These are phyloP conservation scores for Pseudohyphozyma bogoriensis DNA, from an alignment of 768 basidiomycete species.

Conservation along the genomic window DNA sequence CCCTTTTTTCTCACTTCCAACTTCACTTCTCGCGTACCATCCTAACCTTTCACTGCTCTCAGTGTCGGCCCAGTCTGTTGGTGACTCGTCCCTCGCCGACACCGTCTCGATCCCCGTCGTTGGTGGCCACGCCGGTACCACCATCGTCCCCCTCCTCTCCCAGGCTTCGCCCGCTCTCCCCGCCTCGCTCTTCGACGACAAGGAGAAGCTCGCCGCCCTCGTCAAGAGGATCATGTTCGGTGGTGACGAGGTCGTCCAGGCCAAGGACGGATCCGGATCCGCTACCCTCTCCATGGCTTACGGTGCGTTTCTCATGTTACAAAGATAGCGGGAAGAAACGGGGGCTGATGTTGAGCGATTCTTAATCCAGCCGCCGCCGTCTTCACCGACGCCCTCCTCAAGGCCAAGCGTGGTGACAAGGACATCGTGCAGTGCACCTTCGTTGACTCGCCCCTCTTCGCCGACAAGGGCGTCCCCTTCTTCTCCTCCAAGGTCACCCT, in stretches of 20 bases:
- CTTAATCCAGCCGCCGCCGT: constrained; percentile 52
- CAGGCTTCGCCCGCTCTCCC: constrained; percentile 51
- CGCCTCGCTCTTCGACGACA: constrained; percentile 11
- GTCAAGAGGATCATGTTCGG: constrained; percentile 86
- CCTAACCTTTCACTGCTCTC: no score
- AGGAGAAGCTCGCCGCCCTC: constrained; percentile 55
- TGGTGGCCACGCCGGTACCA: constrained; percentile 88
- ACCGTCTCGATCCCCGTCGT: constrained; percentile 62
- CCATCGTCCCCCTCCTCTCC: constrained; percentile 87
- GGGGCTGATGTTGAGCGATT: background rate
- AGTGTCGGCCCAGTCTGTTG: constrained; percentile 54
- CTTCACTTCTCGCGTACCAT: no score
- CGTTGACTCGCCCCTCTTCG: constrained; percentile 78
- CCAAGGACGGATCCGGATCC: constrained; percentile 85
- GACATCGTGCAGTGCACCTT: constrained; percentile 41
- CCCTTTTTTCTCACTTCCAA: constrained; percentile 65
- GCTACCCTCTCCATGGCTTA: constrained; percentile 77
- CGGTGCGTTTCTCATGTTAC: constrained; percentile 29
- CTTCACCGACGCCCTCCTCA: constrained; percentile 54
- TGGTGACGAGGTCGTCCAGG: constrained; percentile 96
- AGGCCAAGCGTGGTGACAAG: constrained; percentile 57
- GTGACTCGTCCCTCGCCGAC: constrained; percentile 59
- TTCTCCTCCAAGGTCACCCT: constrained; percentile 93
- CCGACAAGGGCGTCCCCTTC: constrained; percentile 76
- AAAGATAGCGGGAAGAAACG: background rate